phyloP scores from a whole-genome alignment of 331 rosid genomes.

The Quercus phellos region DNA sequence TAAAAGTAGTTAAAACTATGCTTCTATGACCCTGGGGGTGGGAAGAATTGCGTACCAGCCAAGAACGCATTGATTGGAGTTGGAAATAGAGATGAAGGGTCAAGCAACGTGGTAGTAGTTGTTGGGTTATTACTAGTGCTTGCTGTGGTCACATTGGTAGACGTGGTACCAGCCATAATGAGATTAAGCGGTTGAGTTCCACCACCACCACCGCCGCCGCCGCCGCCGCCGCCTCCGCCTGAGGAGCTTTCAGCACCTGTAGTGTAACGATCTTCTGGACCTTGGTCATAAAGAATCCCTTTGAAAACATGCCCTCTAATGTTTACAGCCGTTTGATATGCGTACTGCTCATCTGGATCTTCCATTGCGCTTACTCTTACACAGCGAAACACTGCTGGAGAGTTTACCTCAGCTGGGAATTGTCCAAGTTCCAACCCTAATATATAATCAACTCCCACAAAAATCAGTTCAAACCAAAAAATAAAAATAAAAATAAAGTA shows the following conservation, averaged over 20 bases:
- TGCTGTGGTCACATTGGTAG: constrained; percentile 6
- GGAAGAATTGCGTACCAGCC: constrained; percentile 96
- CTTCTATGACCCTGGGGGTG: constrained; percentile 63
- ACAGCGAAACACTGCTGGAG: constrained; percentile 87
- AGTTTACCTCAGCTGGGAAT: constrained; percentile 80
- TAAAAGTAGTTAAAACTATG: not conserved
- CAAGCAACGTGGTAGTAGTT: constrained; percentile 36
- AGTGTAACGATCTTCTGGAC: constrained; percentile 48
- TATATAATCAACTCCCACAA: constrained; percentile 11
- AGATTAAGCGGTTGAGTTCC: constrained; percentile 43
- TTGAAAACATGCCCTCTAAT: constrained; percentile 92
- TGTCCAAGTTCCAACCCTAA: constrained; percentile 89
- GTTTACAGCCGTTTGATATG: constrained; percentile 90
- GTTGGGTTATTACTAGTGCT: constrained; percentile 29
- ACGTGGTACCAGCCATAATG: constrained; percentile 28
- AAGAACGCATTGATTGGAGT: constrained; percentile 69
- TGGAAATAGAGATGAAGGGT: constrained; percentile 65
- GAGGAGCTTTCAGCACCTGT: constrained; percentile 56
- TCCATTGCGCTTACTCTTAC: constrained; percentile 84
- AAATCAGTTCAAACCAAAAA: not conserved
- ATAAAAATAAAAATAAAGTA: not conserved
- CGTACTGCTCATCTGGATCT: constrained; percentile 75
- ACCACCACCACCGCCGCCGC: constrained; percentile 25
- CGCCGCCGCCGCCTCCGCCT: constrained; percentile 2
- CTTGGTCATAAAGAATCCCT: constrained; percentile 92